These are phyloP conservation scores for Exophiala bonariae DNA, from an alignment of 2,329 filamentous ascomycete species.

Conservation along the genomic window DNA sequence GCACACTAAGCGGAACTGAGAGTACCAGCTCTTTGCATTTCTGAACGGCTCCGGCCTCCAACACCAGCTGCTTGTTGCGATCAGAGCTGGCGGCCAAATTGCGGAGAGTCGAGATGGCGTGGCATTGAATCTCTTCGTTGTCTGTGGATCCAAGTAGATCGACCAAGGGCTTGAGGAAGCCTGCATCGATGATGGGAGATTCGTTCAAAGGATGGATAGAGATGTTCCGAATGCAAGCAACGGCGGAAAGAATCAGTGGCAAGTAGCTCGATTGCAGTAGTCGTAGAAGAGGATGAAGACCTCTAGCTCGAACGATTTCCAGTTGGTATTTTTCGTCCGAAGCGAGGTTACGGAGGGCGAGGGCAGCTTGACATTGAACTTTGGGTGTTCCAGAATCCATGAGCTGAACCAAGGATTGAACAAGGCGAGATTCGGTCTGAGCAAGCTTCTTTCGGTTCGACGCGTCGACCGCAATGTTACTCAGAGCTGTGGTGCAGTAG, in stretches of 20 bases:
- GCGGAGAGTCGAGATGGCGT: slow-evolving; percentile 93
- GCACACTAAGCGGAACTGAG: slow-evolving; percentile 87
- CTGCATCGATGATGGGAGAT: slow-evolving; percentile 96
- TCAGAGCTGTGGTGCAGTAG: slow-evolving; percentile 97
- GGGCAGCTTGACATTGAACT: slow-evolving; percentile 94
- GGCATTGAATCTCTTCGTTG: slow-evolving; percentile 98
- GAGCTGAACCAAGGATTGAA: slow-evolving; percentile 89
- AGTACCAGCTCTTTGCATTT: slow-evolving; percentile 98
- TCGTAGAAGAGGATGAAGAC: slow-evolving; percentile 79
- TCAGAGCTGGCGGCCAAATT: slow-evolving; percentile 97
- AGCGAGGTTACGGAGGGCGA: slow-evolving; percentile 90
- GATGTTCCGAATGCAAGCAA: slow-evolving; percentile 98
- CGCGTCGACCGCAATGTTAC: slow-evolving; percentile 95
- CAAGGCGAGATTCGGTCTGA: slow-evolving; percentile 84
- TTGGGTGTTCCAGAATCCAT: slow-evolving; percentile 98
- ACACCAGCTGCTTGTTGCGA: slow-evolving; percentile 94
- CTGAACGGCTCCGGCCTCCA: slow-evolving; percentile 94
- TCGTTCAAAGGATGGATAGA: slow-evolving; percentile 98
- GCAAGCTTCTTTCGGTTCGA: slow-evolving; percentile 89
- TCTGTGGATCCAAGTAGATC: slow-evolving; percentile 92
- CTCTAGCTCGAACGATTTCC: slow-evolving; percentile 89
- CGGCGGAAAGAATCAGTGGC: slow-evolving; percentile 91
- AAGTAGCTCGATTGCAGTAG: slow-evolving; percentile 94
- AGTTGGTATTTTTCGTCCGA: slow-evolving; percentile 99
- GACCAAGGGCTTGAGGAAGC: slow-evolving; percentile 90